Base-by-base conservation (phyloP, 441 rosid genomes). In the Capsella rubella region DNA sequence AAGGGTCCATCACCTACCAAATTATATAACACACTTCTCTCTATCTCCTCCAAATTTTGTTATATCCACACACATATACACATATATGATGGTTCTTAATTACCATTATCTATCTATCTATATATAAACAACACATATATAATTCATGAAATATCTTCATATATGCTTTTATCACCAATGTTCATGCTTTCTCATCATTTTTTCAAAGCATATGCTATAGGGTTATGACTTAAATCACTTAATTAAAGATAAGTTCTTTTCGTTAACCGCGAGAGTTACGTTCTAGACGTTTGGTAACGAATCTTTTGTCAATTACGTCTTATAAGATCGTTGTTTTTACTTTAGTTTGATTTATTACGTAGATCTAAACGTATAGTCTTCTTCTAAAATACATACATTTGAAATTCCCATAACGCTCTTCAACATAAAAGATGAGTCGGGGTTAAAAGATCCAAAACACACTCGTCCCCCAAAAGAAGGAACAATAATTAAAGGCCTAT, bases 1-100 rank as follows among this genome's bases (percentile, higher is more conserved):
- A 63, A 67, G 78, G 87, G 87, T 78, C 59, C 84, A 82, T 75
- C 79, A 8, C 32, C 47, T 37, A 66, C 55, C 73, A 84, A 69
- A 80, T 73, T 56, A 73, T 56, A 73, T 64, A 65, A n/a, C 60
- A 58, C 43, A 35, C 34, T 47, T 75, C 64, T 75, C 78, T 79
- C 80, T 15, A 76, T 28, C 64, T 72, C 74, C 72, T 76, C 59
- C 56, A 75, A 54, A 51, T n/a, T 61, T 61, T 53, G 18, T 63
- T 27, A 13, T 40, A 27, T 49, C 49, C 66, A 57, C 47, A 46
- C 81, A 21, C 37, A 34, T 8, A 68, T 55, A 60, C 59, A 60
- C 27, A 35, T 69, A 10, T 10, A 40, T 18, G 25, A 47, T 14
- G 61, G 18, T 16, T 57, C 43, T 56, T 16, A 16, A 16, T 16